Base-by-base conservation (phyloP, 805 yeast species). In the Yamadazyma takamatsuzukensis region DNA sequence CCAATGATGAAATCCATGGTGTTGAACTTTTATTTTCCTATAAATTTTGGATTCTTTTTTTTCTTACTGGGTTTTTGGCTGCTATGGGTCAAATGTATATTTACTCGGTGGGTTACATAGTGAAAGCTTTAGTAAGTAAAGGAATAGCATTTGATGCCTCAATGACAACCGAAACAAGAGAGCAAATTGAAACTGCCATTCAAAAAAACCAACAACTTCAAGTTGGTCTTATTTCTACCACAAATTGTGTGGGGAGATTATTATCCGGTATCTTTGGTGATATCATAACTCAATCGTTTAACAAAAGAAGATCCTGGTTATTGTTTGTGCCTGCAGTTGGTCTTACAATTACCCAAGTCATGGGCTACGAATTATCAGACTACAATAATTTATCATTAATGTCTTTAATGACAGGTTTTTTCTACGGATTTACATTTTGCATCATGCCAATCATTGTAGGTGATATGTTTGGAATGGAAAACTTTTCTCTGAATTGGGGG, bases 401-500 rank as follows among this genome's bases (percentile, higher is more conserved):
- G 15, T 78, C 89, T 1, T 51, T 71, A n/a, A 48, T 74, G 13
- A 70, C 75, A 18, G 94, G 94, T 0, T 61, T 79, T 22, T 81
- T 80, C 24, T 84, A 84, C 56, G 94, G 94, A 1, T 72, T 77
- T 41, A 68, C 79, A 15, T 81, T 81, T 58, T 83, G 89, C 30
- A 67, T 81, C 6, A 72, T 75, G 56, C 93, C 94, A 4, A 76
- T 83, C n/a, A 74, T 84, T 14, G 70, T 81, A n/a, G 74, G 86
- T 12, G 90, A 84, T 43, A 56, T 70, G 7, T 83, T 82, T 58
- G 93, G 93, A 2, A 72, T 84, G 62, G 63, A 63, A 12, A 66
- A 72, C 32, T 81, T 83, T 46, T 73, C 84, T 6, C 76, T 72
- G 43, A 81, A 81, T 47, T 83, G 88, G 85, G 94, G 94, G 0